Percentiles rank a stretch among this genome's conserved stretches.
These are phyloP conservation scores for Wickerhamiella domercqiae DNA, from an alignment of 805 yeast species.

Conservation along the genomic window DNA sequence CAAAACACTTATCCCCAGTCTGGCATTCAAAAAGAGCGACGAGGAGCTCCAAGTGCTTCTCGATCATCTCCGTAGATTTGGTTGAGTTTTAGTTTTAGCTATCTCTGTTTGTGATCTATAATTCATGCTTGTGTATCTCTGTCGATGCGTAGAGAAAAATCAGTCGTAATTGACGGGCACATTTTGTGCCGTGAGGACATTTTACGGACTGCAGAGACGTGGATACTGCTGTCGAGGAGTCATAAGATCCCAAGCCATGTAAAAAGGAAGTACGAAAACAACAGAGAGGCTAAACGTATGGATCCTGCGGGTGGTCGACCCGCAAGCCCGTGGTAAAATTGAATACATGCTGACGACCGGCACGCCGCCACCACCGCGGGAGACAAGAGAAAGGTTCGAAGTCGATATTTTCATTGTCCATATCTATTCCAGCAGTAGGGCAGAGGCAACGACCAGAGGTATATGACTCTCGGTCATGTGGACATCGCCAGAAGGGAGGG, in stretches of 20 bases:
- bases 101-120: too few relatives aligned
- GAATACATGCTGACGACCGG: slow-evolving; percentile 21
- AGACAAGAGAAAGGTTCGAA: slow-evolving; percentile 23
- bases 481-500: slow-evolving; percentile 39
- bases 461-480: slow-evolving; percentile 24
- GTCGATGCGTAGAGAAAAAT: too few relatives aligned
- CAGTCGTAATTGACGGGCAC: too few relatives aligned
- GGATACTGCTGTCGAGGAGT: too few relatives aligned
- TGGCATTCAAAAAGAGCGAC: slow-evolving; percentile 65
- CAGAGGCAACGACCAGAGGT: slow-evolving; percentile 25
- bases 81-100: slow-evolving; percentile 2
- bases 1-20: slow-evolving; percentile 79
- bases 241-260: too few relatives aligned
- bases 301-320: too few relatives aligned
- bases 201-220: too few relatives aligned
- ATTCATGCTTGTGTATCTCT: too few relatives aligned
- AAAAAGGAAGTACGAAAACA: too few relatives aligned
- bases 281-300: too few relatives aligned
- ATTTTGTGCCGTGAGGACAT: too few relatives aligned
- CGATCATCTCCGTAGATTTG: slow-evolving; percentile 53
- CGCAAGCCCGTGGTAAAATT: too few relatives aligned
- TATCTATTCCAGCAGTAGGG: slow-evolving; percentile 13
- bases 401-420: slow-evolving; percentile 23
- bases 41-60: slow-evolving; percentile 75
- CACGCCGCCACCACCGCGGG: slow-evolving; percentile 26